Conservation (phyloP, 164 flowering plant genomes). For the Buxus sempervirens region DNA sequence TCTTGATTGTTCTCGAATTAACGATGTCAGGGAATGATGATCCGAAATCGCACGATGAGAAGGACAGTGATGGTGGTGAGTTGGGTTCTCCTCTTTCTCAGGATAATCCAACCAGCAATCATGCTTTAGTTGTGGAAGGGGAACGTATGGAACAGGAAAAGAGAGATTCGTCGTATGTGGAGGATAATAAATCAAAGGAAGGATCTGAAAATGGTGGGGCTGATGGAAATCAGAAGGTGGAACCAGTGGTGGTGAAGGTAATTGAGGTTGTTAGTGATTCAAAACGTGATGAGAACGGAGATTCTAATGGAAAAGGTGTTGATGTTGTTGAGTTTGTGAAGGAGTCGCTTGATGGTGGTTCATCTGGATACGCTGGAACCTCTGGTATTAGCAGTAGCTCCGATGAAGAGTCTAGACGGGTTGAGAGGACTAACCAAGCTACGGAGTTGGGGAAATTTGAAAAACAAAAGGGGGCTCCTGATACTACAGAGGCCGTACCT, state of each 20-base stretch:
- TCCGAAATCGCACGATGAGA: constrained; percentile 37
- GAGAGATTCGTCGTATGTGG: constrained; percentile 8
- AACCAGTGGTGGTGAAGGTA: constrained; percentile 2
- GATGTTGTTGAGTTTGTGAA: constrained; percentile 11
- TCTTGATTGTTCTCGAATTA: background rate
- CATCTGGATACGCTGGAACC: constrained; percentile 6
- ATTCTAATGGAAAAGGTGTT: constrained; percentile 10
- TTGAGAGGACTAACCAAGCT: background rate
- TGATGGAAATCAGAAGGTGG: constrained; percentile 6
- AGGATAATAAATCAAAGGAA: background rate
- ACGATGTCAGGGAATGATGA: constrained; percentile 35
- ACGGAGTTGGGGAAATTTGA: constrained; percentile 1
- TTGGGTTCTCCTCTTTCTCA: constrained; percentile 34
- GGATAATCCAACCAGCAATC: constrained; percentile 14
- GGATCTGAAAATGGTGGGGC: constrained; percentile 9
- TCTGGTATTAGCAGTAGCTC: constrained; percentile 30
- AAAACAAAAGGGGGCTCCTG: constrained; percentile 9
- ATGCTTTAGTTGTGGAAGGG: constrained; percentile 13
- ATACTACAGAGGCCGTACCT: background rate
- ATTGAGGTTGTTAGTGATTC: constrained; percentile 20
- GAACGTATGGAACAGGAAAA: constrained; percentile 9
- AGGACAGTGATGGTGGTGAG: constrained; percentile 41
- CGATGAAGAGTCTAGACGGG: constrained; percentile 29
- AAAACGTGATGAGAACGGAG: constrained; percentile 16
- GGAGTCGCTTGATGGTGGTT: constrained; percentile 1